These are phyloP conservation scores for Trichoderma sp. DNA, from an alignment of 2,329 filamentous ascomycete genomes.

Conservation along the genomic window DNA sequence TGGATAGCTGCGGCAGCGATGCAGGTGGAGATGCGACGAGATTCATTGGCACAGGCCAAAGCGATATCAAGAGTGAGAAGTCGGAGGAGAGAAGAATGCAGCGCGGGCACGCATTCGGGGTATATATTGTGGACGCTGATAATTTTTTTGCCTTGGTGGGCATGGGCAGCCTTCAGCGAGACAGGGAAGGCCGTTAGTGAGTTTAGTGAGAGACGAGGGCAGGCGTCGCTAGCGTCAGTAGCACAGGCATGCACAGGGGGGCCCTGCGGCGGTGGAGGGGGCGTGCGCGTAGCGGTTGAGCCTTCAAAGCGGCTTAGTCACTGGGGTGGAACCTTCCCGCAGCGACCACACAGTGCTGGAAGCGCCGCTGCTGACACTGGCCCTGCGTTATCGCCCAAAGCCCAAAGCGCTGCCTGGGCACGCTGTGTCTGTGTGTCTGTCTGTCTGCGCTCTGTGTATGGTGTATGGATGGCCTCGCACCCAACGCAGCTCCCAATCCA, in stretches of 20 bases:
- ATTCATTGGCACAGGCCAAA: conserved; percentile 48
- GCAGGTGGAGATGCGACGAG: conserved; percentile 31
- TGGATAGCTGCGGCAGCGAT: background rate
- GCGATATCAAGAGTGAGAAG: conserved; percentile 37
- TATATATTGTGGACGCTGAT: conserved; percentile 41
- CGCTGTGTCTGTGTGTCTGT: background rate
- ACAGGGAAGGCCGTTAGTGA: conserved; percentile 10
- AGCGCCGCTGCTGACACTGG: conserved; percentile 24
- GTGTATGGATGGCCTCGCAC: background rate
- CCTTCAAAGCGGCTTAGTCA: conserved; percentile 23
- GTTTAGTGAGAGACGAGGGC: conserved; percentile 30
- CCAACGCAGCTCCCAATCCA: background rate
- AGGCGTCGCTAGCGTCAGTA: conserved; percentile 21
- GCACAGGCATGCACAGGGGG: conserved; percentile 36
- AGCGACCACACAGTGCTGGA: conserved; percentile 33
- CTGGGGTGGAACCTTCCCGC: conserved; percentile 31
- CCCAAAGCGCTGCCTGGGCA: background rate
- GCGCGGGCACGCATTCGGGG: conserved; percentile 38
- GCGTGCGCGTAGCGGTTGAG: conserved; percentile 11
- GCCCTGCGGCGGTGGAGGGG: conserved; percentile 15
- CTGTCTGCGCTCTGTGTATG: background rate
- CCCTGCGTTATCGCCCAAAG: conserved; percentile 13
- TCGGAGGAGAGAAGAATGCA: conserved; percentile 28
- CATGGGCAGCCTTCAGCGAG: conserved; percentile 29
- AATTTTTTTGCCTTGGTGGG: conserved; percentile 36